These are phyloP conservation scores for Bruguiera sexangula DNA, from an alignment of 345 rosid species.

Conservation along the genomic window DNA sequence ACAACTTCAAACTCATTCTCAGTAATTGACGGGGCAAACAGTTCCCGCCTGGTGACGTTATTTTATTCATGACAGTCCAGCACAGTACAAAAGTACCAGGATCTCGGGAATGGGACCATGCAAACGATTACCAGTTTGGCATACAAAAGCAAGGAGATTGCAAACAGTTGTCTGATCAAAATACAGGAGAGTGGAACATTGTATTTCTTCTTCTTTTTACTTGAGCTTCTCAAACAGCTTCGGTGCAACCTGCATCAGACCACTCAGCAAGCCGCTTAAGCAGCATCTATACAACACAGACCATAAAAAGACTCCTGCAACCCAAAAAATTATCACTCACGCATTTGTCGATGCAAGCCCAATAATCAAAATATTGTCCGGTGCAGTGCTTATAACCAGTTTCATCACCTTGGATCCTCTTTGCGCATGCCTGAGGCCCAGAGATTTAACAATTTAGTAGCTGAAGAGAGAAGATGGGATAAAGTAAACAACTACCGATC, in stretches of 20 bases:
- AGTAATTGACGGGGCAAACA: too few relatives aligned
- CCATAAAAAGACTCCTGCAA: background rate
- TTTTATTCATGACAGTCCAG: too few relatives aligned
- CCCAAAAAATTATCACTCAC: constrained; percentile 39
- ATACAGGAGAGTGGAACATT: background rate
- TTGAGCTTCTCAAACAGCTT: constrained; percentile 55
- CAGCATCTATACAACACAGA: background rate
- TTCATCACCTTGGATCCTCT: constrained; percentile 84
- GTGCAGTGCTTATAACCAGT: constrained; percentile 91
- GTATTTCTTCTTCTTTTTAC: constrained; percentile 20
- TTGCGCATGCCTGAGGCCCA: constrained; percentile 63
- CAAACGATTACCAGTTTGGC: background rate
- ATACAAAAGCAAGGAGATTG: background rate
- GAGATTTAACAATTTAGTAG: background rate
- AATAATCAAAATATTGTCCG: constrained; percentile 82
- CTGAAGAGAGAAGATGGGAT: background rate
- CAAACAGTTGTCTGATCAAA: background rate
- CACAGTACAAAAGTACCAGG: too few relatives aligned
- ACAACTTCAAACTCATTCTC: too few relatives aligned
- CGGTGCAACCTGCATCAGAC: constrained; percentile 55
- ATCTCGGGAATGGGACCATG: background rate
- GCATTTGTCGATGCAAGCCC: constrained; percentile 79
- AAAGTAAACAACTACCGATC: background rate
- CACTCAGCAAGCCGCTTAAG: background rate
- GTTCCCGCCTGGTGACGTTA: too few relatives aligned